phyloP scores from a whole-genome alignment of 75 land plant genomes.

The Pseudotsuga menziesii region DNA sequence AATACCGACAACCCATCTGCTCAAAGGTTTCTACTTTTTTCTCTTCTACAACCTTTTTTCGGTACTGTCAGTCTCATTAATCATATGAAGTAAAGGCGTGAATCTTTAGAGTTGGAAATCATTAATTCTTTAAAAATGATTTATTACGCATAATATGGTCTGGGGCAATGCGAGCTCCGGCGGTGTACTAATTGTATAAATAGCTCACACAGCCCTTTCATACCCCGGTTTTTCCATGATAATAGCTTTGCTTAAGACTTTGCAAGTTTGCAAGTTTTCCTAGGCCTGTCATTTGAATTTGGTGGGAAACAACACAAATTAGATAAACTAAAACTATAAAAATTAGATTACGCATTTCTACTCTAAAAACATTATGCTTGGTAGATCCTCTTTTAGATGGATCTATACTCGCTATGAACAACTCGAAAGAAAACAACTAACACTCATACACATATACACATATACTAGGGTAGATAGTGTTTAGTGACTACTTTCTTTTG shows the following conservation, averaged over 20 bases:
- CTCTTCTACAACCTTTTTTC: background rate
- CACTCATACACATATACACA: too few species aligned
- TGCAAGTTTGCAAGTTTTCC: too few species aligned
- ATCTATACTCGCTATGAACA: too few species aligned
- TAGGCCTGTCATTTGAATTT: background rate
- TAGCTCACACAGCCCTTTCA: background rate
- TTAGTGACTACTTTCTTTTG: too few species aligned
- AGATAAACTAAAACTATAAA: too few species aligned
- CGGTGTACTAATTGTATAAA: background rate
- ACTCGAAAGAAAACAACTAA: too few species aligned
- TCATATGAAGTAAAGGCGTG: background rate
- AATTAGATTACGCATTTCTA: too few species aligned
- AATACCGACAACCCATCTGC: background rate
- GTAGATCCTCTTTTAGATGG: too few species aligned
- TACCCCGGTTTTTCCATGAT: background rate
- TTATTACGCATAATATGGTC: background rate
- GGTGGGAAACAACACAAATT: too few species aligned
- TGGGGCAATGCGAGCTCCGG: background rate
- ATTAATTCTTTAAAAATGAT: background rate
- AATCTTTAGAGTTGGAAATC: background rate
- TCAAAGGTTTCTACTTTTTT: background rate
- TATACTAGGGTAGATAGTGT: too few species aligned
- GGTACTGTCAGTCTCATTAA: too few species aligned
- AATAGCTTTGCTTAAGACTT: background rate
- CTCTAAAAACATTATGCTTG: too few species aligned